Evolutionary conservation across 345 rosid species (phyloP).

Genomic region (Sisymbrium altissimum): DNA sequence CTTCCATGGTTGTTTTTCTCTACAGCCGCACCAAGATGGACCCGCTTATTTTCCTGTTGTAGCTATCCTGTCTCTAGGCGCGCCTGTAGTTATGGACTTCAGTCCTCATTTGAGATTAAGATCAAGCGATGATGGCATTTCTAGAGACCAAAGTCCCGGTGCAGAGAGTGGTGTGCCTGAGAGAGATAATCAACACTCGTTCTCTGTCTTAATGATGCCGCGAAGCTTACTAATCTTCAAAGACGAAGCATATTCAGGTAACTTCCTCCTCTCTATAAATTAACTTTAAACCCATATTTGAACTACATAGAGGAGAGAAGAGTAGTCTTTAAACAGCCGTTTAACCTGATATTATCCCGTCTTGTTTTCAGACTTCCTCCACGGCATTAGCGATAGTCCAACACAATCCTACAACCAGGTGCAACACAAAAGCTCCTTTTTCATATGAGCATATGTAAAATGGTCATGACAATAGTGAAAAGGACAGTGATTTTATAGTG

Average conservation of each 20-base stretch:
- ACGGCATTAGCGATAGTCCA: slow-evolving; percentile 62
- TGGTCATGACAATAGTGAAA: neutral
- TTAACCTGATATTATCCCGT: neutral
- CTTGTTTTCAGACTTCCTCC: slow-evolving; percentile 62
- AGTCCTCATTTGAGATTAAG: slow-evolving; percentile 62
- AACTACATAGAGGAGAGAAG: neutral
- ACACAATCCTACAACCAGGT: slow-evolving; percentile 54
- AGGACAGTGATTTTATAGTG: neutral
- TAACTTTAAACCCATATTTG: neutral
- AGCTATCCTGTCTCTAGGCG: slow-evolving; percentile 78
- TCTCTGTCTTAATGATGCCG: slow-evolving; percentile 76
- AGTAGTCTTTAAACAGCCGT: neutral
- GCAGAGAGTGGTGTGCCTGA: slow-evolving; percentile 27
- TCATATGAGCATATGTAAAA: neutral
- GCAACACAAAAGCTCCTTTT: neutral
- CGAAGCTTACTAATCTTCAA: slow-evolving; percentile 81
- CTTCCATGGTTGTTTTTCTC: slow-evolving; percentile 11
- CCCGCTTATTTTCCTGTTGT: slow-evolving; percentile 92
- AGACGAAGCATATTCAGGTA: slow-evolving; percentile 67
- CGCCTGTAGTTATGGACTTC: slow-evolving; percentile 85
- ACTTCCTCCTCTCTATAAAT: neutral
- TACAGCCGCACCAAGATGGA: slow-evolving; percentile 94
- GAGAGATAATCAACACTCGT: slow-evolving; percentile 40
- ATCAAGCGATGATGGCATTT: slow-evolving; percentile 22
- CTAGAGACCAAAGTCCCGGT: slow-evolving; percentile 8